Percentiles rank a stretch among this genome's conserved stretches.
Conservation (phyloP, 306 rosid genomes). For the Aeschynomene evenia region DNA sequence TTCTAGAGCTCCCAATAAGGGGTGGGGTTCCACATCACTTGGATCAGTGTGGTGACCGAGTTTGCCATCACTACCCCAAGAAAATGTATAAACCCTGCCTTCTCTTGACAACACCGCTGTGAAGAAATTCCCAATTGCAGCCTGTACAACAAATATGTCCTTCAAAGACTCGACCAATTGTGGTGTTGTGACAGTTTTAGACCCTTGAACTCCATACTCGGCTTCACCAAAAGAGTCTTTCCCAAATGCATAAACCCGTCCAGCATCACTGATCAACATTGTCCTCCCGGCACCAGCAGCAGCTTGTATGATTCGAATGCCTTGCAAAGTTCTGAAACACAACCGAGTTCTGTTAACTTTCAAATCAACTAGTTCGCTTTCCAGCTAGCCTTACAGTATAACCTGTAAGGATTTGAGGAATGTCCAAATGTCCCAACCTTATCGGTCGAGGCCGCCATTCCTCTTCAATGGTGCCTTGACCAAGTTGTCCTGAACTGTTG, state of each 20-base stretch:
- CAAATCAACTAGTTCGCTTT: conserved; percentile 43
- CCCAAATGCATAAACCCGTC: conserved; percentile 80
- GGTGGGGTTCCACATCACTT: conserved; percentile 70
- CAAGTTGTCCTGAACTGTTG: conserved; percentile 92
- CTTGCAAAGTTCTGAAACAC: conserved; percentile 85
- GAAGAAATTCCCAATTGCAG: conserved; percentile 92
- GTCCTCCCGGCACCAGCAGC: conserved; percentile 91
- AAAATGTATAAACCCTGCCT: conserved; percentile 86
- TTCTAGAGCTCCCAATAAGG: conserved; percentile 82
- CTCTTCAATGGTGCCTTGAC: conserved; percentile 75
- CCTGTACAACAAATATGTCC: conserved; percentile 88
- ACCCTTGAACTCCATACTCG: conserved; percentile 70
- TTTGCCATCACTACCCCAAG: conserved; percentile 80
- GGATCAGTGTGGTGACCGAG: conserved; percentile 89
- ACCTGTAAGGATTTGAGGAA: conserved; percentile 21
- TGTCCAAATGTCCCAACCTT: conserved; percentile 56
- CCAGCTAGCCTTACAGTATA: conserved; percentile 30
- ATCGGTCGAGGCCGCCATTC: conserved; percentile 77
- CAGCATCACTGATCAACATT: conserved; percentile 85
- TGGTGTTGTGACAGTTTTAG: conserved; percentile 57
- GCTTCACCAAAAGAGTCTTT: conserved; percentile 87
- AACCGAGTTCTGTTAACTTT: conserved; percentile 47
- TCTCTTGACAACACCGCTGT: conserved; percentile 93
- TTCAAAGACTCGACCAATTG: conserved; percentile 75
- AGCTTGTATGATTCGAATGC: conserved; percentile 85